Evolutionary conservation across 345 rosid genomes (phyloP).

Genomic region (Citrus mangshanensis): DNA sequence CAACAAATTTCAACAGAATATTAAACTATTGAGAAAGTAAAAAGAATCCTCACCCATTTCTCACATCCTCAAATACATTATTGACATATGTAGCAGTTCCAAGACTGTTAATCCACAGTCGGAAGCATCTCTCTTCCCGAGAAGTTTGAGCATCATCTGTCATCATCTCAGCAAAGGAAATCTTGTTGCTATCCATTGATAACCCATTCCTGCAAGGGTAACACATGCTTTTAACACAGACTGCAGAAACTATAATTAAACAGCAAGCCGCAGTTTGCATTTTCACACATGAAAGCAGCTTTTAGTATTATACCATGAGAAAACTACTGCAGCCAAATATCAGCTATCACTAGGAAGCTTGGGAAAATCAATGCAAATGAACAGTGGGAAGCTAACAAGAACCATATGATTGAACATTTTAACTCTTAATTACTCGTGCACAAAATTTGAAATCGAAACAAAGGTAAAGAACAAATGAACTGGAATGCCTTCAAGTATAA

Average conservation of each 20-base stretch:
- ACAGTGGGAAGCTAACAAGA: not conserved
- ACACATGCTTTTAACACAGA: slow-evolving; percentile 14
- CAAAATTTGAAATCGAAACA: not conserved
- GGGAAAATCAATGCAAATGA: not conserved
- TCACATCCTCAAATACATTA: slow-evolving; percentile 87
- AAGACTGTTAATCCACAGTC: slow-evolving; percentile 96
- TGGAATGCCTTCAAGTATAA: not conserved
- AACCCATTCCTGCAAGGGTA: slow-evolving; percentile 79
- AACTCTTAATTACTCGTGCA: not conserved
- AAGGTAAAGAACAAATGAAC: not conserved
- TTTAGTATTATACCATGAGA: not conserved
- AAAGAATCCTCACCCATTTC: slow-evolving; percentile 66
- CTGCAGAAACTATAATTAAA: not conserved
- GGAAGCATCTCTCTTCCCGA: slow-evolving; percentile 96
- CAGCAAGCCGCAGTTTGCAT: not conserved
- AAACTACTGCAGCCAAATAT: not conserved
- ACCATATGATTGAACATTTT: not conserved
- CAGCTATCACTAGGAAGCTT: not conserved
- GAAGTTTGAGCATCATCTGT: slow-evolving; percentile 93
- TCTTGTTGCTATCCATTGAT: slow-evolving; percentile 54
- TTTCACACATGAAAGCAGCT: not conserved
- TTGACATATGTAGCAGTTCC: slow-evolving; percentile 79
- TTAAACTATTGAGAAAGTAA: not conserved
- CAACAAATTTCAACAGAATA: slow-evolving; percentile 4
- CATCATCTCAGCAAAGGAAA: slow-evolving; percentile 95